Base-by-base conservation (phyloP, 1,139 yeast genomes). In the Yamadazyma blattariae region DNA sequence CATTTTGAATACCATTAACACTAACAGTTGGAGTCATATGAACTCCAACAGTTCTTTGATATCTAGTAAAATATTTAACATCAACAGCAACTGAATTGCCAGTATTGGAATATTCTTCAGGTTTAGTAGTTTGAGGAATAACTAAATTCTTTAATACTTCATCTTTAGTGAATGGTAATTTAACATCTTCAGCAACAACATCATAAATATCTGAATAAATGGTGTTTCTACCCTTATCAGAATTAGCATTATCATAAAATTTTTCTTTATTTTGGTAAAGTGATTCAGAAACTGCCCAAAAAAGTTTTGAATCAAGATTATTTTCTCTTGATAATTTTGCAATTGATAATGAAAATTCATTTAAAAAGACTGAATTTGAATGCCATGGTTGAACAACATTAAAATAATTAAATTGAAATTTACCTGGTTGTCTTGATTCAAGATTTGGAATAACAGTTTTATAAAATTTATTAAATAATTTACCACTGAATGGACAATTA, bases 311-410 rank as follows among this genome's bases (percentile, higher is more conserved):
- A 9, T 45, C 51, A 7, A 35, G 33, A 7, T 38, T 47, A 0
- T 43, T 40, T 6, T 64, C 70, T 8, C 89, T 80, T 20, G 72
- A 71, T 33, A 81, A 56, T 38, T 67, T 64, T 9, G 85, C 83
- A 22, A 83, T 80, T 0, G 82, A 92, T 30, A 88, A 58, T 0
- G 84, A 73, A 29, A 86, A 84, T 51, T 88, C 96, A 52, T 83
- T 81, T 30, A 81, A 67, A 32, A 77, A 62, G 8, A 75, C 72
- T 1, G 90, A 81, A 36, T 77, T 73, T 22, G 92, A 81, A 54
- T 87, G 96, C 95, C 95, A 87, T 45, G 94, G 92, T 58, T 87
- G 95, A 25, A 83, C 67, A 24, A 82, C 88, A 47, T 84, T 81
- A 43, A 82, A 71, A 53, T 75, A 71, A 4, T 75, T 72, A 39